Evolutionary conservation across 208 protist genomes (phyloP).

Genomic region (Acanthamoeba divionensis): DNA sequence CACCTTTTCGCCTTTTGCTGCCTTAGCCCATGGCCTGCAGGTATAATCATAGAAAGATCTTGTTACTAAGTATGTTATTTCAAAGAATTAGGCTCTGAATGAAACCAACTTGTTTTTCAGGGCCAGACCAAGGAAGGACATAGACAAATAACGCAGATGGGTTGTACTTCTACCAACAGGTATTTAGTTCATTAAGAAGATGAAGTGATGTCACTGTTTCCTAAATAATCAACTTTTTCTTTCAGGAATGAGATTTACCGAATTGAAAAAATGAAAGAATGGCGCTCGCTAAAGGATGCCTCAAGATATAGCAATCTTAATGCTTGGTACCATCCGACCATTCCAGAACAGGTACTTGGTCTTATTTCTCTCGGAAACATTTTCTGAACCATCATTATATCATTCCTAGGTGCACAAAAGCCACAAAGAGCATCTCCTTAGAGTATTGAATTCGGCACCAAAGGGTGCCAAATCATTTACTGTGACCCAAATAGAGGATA

Average conservation of each 20-base stretch:
- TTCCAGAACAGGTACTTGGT: not conserved
- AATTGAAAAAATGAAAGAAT: not conserved
- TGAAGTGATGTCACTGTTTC: no score
- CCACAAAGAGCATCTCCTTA: not conserved
- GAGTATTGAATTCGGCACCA: not conserved
- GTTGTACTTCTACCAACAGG: no score
- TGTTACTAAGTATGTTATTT: no score
- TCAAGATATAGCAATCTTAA: conserved; percentile 32
- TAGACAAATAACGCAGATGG: no score
- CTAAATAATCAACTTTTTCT: no score
- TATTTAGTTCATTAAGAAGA: no score
- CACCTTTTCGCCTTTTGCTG: conserved; percentile 1
- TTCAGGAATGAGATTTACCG: no score
- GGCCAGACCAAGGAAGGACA: no score
- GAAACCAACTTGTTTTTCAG: no score
- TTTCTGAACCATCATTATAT: not conserved
- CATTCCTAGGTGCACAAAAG: not conserved
- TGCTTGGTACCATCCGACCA: not conserved
- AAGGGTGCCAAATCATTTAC: not conserved
- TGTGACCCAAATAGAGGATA: not conserved
- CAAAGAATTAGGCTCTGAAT: no score
- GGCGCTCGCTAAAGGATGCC: not conserved
- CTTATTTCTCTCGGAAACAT: not conserved
- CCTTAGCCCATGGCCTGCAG: no score
- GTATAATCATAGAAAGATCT: no score